Evolutionary conservation across 345 rosid genomes (phyloP).

Genomic region (Tarenaya hassleriana): DNA sequence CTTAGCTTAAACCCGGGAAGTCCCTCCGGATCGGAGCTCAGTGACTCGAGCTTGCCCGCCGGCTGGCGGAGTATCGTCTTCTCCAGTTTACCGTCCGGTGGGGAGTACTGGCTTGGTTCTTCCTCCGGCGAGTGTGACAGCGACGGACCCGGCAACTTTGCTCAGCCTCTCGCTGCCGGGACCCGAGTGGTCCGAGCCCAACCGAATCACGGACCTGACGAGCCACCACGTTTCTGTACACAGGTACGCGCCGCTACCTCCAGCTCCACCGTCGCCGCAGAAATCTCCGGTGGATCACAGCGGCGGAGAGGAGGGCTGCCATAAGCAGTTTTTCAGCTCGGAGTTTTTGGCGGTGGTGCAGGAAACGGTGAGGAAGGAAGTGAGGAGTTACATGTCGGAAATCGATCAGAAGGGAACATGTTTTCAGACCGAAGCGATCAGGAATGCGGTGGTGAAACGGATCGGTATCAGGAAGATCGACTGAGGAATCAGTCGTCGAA

Average conservation of each 20-base stretch:
- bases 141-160: constrained; percentile 45
- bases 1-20: constrained; percentile 48
- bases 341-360: constrained; percentile 66
- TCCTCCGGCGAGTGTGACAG: constrained; percentile 30
- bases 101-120: constrained; percentile 32
- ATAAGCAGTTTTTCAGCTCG: constrained; percentile 49
- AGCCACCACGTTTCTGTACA: not conserved
- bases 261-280: constrained; percentile 1
- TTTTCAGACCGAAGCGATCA: constrained; percentile 42
- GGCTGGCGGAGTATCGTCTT: constrained; percentile 20
- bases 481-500: no score
- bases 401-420: constrained; percentile 43
- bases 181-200: constrained; percentile 35
- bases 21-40: constrained; percentile 63
- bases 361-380: constrained; percentile 69
- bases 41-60: constrained; percentile 52
- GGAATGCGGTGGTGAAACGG: constrained; percentile 61
- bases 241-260: not conserved
- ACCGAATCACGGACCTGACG: constrained; percentile 18
- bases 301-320: constrained; percentile 18
- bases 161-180: constrained; percentile 70
- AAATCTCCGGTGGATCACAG: not conserved
- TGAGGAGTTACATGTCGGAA: constrained; percentile 61
- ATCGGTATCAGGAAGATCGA: constrained; percentile 60
- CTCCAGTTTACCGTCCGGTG: constrained; percentile 39